Base-by-base conservation (phyloP, 2,329 filamentous ascomycete genomes). In the Emmonsia crescens region DNA sequence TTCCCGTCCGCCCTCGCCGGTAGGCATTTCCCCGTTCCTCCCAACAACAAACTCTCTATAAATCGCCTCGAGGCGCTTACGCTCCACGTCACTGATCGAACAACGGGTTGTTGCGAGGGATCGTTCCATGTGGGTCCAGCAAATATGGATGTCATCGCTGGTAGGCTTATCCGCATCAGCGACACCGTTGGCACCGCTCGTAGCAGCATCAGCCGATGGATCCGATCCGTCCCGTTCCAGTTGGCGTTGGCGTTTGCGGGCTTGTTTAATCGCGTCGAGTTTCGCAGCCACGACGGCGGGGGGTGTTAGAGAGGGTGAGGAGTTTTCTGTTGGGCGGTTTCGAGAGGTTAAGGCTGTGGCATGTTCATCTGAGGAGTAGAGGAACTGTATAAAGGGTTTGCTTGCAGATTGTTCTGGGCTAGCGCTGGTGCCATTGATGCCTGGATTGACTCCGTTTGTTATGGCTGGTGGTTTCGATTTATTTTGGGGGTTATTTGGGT, bases 31-130 rank as follows among this genome's bases (percentile, higher is more conserved):
- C 8, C 94, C 94, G 74, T 92, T 96, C 67, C 94, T 82, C 0
- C 91, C 92, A 3, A 90, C 89, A 0, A 96, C 87, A 79, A 99
- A 99, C 76, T 99, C 94, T 19, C 82, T 80, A 72, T 99, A 99
- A 64, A 99, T 96, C 48, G 83, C 84, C 69, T 84, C 82, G 66
- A 99, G 75, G 63, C 93, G 80, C 64, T 78, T 80, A 68, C 86
- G 83, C 77, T 99, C 94, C 63, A 91, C 83, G 2, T 80, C 79
- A 71, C 88, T 90, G 67, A 97, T 95, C 73, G 89, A 95, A 27
- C 89, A 84, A 66, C 92, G 81, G 4, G 93, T 96, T 57, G 78
- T 87, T 27, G 83, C 82, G 61, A 99, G 79, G 46, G 89, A 89
- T 68, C 87, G 88, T 71, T 87, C 81, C 42, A 99, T 79, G 75